These are phyloP conservation scores for Casuarina equisetifolia DNA, from an alignment of 306 rosid genomes.

Conservation along the genomic window DNA sequence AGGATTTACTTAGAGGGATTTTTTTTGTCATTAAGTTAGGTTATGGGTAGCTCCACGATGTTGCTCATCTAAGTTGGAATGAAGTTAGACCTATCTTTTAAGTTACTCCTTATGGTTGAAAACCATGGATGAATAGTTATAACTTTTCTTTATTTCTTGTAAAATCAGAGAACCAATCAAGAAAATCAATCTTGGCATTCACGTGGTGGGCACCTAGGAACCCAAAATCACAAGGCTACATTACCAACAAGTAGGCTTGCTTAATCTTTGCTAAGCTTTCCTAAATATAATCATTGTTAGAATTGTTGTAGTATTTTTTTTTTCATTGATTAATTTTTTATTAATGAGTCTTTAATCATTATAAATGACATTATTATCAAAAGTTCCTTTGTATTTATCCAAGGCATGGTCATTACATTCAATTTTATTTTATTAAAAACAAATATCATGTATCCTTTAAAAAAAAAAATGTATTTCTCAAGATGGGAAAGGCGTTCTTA, in stretches of 20 bases:
- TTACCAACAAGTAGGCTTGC: slow-evolving; percentile 28
- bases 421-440: no score
- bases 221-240: neutral
- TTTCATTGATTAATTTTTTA: neutral
- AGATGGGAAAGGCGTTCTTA: no score
- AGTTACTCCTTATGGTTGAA: slow-evolving; percentile 33
- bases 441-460: no score
- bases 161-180: slow-evolving; percentile 5
- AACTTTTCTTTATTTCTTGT: slow-evolving; percentile 22
- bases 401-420: no score
- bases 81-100: slow-evolving; percentile 26
- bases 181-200: neutral
- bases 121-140: slow-evolving; percentile 23
- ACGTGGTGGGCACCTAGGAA: no score
- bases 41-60: neutral
- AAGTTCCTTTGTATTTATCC: no score
- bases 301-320: neutral
- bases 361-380: no score
- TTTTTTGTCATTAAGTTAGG: no score
- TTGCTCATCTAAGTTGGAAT: slow-evolving; percentile 19
- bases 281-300: neutral
- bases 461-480: no score
- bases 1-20: no score
- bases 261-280: slow-evolving; percentile 1
- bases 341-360: neutral